phyloP scores from a whole-genome alignment of 768 basidiomycete species.

The Lactarius deliciosus region DNA sequence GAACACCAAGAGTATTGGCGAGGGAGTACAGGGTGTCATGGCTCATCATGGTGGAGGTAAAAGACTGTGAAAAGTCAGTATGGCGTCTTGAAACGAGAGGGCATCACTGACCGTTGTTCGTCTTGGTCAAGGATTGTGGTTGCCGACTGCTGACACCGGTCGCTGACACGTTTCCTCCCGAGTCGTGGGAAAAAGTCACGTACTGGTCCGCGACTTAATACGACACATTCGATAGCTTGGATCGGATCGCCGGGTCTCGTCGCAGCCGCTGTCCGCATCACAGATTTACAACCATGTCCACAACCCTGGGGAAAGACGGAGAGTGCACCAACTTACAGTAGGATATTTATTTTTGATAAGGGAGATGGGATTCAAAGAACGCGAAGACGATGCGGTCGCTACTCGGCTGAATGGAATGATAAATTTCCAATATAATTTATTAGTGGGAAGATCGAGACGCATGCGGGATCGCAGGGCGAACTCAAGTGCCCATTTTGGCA shows the following conservation, averaged over 20 bases:
- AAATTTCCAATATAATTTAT: neutral
- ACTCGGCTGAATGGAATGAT: neutral
- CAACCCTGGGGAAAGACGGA: neutral
- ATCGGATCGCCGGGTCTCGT: neutral
- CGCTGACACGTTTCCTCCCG: neutral
- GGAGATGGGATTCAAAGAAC: neutral
- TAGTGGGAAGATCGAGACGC: neutral
- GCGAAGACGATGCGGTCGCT: neutral
- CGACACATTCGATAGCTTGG: neutral
- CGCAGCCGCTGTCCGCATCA: neutral
- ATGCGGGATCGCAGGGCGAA: neutral
- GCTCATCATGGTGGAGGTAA: conserved; percentile 60
- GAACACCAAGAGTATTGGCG: conserved; percentile 77
- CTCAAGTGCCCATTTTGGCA: neutral
- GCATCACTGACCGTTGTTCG: neutral
- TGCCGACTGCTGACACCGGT: neutral
- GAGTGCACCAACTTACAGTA: neutral
- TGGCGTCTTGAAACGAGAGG: neutral
- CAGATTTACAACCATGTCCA: neutral
- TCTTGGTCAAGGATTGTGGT: neutral
- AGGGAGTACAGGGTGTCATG: conserved; percentile 78
- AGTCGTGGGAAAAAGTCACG: neutral
- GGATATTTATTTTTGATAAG: neutral
- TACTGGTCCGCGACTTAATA: neutral
- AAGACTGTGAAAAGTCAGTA: neutral